A percentile compares a stretch with the other conserved stretches of the same genome.
Conservation (phyloP, 257 asterid species). For the Nicotiana noctiflora region DNA sequence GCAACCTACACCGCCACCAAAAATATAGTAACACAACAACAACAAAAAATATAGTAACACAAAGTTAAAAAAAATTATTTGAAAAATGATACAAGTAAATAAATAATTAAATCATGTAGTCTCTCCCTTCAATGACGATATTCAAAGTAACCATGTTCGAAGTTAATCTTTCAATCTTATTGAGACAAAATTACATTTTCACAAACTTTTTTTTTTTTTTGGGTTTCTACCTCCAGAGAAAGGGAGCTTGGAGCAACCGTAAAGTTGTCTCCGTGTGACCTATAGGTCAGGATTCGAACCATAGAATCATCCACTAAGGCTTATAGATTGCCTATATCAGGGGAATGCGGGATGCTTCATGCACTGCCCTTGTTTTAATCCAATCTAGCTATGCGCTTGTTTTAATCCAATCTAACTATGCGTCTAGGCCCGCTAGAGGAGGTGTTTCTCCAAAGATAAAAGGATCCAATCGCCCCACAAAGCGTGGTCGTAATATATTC, state of each 20-base stretch:
- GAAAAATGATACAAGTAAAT: not conserved
- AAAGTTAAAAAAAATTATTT: not conserved
- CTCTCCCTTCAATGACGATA: not conserved
- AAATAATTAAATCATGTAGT: not conserved
- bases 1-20: slow-evolving; percentile 9
- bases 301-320: too few species aligned
- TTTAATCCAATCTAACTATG: not conserved
- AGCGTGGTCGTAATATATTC: not conserved
- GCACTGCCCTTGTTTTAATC: too few species aligned
- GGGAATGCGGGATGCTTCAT: too few species aligned
- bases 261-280: too few species aligned
- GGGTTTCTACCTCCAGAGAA: not conserved
- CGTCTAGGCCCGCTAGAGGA: not conserved
- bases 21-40: not conserved
- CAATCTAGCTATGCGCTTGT: too few species aligned
- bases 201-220: too few species aligned
- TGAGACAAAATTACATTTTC: too few species aligned
- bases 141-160: not conserved
- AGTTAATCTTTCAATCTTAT: not conserved
- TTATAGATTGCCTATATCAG: too few species aligned
- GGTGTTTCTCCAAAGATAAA: too few species aligned
- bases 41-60: not conserved
- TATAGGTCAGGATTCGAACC: too few species aligned
- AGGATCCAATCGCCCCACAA: too few species aligned
- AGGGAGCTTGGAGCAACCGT: too few species aligned